Evolutionary conservation across 306 rosid species (phyloP), one percentile per base, ranked within the genome.

Genomic region (Malus orientalis): DNA sequence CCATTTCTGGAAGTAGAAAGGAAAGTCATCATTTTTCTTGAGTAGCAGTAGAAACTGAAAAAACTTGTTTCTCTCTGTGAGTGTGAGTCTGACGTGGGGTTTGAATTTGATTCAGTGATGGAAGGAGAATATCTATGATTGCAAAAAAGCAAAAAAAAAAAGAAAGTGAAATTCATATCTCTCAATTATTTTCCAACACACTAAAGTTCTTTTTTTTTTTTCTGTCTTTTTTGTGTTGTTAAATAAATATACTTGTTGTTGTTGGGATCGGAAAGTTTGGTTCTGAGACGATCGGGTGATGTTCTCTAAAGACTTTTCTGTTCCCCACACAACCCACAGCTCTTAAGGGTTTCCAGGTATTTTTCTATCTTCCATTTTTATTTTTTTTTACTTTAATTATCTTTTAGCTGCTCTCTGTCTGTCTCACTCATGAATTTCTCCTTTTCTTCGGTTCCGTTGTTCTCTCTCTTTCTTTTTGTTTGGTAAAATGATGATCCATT

Each of bases 251-350:
- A 57, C 23, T 36, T 69, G 47, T 53, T 81, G 70, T 72, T 77
- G 73, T 84, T 47, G 91, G 91, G 85, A 87, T 87, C 84, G 86
- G 82, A 75, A 87, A 78, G 85, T 87, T 81, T 84, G 71, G 76
- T 66, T 86, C 62, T 74, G 79, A 62, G 74, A 74, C 74, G 85
- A 85, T 83, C 82, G 79, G 84, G 61, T 85, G 82, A 65, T 77
- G 84, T 79, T 74, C 81, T 81, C 84, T 81, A 53, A 53, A 78
- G 76, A 74, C 84, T 76, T 58, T 80, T 72, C 77, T 81, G 89
- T 79, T 85, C 82, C 89, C 87, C 75, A 74, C 78, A 68, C 75
- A 69, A 60, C 81, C 85, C 86, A 83, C 85, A 81, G 69, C 63
- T 81, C 76, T 82, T 80, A 55, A 87, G 71, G 86, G 74, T 85